phyloP scores from a whole-genome alignment of 805 yeast species.

The Candida broadrunensis region DNA sequence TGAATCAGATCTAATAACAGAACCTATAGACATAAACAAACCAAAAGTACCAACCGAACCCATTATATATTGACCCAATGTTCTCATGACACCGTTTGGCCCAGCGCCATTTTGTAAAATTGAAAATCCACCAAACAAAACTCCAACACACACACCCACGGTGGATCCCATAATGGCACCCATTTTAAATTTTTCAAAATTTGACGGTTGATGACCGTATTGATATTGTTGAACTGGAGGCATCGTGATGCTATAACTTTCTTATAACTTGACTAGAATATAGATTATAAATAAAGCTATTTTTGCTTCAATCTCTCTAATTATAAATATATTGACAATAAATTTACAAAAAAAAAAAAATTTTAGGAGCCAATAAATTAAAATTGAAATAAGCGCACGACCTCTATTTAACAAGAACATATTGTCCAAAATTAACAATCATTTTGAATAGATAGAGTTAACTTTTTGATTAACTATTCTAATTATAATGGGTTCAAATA shows the following conservation, averaged over 20 bases:
- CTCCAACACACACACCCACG: conserved; percentile 93
- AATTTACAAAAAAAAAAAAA: too few species aligned
- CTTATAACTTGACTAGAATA: background rate
- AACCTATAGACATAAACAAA: conserved; percentile 93
- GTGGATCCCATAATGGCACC: conserved; percentile 94
- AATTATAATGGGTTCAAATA: conserved; percentile 51
- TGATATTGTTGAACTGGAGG: conserved; percentile 72
- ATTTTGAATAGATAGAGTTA: too few species aligned
- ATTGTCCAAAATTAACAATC: too few species aligned
- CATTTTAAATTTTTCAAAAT: conserved; percentile 97
- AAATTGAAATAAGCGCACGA: too few species aligned
- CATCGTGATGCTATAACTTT: conserved; percentile 42
- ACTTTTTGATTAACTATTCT: too few species aligned
- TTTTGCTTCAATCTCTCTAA: too few species aligned
- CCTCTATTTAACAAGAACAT: too few species aligned
- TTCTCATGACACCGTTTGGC: conserved; percentile 95
- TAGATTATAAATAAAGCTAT: too few species aligned
- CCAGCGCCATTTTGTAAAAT: conserved; percentile 95
- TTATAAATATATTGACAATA: too few species aligned
- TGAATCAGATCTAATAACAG: conserved; percentile 79
- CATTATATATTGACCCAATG: conserved; percentile 92
- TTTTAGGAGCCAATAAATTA: too few species aligned
- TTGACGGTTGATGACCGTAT: conserved; percentile 64
- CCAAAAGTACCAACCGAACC: conserved; percentile 98
- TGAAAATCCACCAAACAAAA: conserved; percentile 90